Evolutionary conservation across 2,329 filamentous ascomycete species (phyloP).

Genomic region (Akanthomyces uredinophilus): DNA sequence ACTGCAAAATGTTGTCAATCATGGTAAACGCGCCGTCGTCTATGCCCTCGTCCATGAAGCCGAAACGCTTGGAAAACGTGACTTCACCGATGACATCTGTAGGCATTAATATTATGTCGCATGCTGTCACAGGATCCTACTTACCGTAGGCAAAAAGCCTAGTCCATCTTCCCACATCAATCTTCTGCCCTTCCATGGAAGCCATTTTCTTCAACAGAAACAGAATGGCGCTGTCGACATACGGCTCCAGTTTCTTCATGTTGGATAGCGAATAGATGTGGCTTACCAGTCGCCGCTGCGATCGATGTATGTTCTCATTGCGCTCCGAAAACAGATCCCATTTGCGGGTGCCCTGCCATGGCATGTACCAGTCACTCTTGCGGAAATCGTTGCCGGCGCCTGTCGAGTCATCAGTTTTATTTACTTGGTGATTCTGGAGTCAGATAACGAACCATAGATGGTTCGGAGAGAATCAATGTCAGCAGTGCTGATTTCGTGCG

Average conservation of each 20-base stretch:
- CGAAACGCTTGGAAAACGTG: conserved; percentile 26
- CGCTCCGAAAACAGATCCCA: background rate
- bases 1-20: background rate
- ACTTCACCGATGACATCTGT: conserved; percentile 28
- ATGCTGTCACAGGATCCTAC: conserved; percentile 25
- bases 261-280: conserved; percentile 33
- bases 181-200: background rate
- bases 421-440: no score
- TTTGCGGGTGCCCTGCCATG: background rate
- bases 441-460: background rate
- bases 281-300: background rate
- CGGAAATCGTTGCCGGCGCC: conserved; percentile 18
- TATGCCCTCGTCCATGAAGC: conserved; percentile 28
- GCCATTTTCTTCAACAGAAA: conserved; percentile 19
- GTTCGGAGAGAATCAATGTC: background rate
- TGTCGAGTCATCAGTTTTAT: conserved; percentile 3
- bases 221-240: conserved; percentile 17
- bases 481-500: background rate
- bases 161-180: background rate
- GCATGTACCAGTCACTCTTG: background rate
- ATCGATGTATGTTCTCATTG: background rate
- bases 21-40: conserved; percentile 20
- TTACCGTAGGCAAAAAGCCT: conserved; percentile 9
- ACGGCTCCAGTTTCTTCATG: conserved; percentile 16
- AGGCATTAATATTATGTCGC: conserved; percentile 26